A percentile compares a stretch with the other conserved stretches of the same genome.
Evolutionary conservation across 1,284 basidiomycete species (phyloP).

Genomic region (Ganoderma resinaceum): DNA sequence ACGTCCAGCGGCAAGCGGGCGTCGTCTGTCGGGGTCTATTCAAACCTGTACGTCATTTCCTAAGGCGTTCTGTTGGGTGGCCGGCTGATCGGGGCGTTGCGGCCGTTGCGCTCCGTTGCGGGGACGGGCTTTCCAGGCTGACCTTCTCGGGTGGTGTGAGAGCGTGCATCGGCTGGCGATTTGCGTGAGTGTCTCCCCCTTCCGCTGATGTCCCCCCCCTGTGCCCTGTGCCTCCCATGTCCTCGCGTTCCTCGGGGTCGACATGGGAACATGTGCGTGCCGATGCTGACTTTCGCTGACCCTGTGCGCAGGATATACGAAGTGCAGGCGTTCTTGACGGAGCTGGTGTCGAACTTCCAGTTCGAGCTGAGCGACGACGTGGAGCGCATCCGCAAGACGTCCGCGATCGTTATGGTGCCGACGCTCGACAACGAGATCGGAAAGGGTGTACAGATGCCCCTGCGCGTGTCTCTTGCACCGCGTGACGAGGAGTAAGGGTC

Average conservation of each 20-base stretch:
- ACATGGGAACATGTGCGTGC: background rate
- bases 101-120: conserved; percentile 1
- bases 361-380: conserved; percentile 50
- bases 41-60: conserved; percentile 38
- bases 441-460: conserved; percentile 59
- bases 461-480: conserved; percentile 50
- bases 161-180: conserved; percentile 59
- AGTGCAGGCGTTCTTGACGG: conserved; percentile 54
- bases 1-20: conserved; percentile 33
- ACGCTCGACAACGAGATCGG: conserved; percentile 56
- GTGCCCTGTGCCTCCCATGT: background rate
- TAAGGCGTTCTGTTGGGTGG: background rate
- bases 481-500: conserved; percentile 33
- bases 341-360: conserved; percentile 59
- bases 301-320: conserved; percentile 42
- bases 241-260: conserved; percentile 6
- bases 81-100: conserved; percentile 6
- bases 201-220: background rate
- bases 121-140: conserved; percentile 11
- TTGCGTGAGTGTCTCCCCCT: conserved; percentile 43
- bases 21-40: conserved; percentile 49
- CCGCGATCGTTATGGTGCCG: conserved; percentile 61
- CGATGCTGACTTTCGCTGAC: background rate
- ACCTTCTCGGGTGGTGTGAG: conserved; percentile 49
- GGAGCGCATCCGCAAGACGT: conserved; percentile 52